Conservation (phyloP, 805 yeast genomes). For the Cyberlindnera euphorbiae region DNA sequence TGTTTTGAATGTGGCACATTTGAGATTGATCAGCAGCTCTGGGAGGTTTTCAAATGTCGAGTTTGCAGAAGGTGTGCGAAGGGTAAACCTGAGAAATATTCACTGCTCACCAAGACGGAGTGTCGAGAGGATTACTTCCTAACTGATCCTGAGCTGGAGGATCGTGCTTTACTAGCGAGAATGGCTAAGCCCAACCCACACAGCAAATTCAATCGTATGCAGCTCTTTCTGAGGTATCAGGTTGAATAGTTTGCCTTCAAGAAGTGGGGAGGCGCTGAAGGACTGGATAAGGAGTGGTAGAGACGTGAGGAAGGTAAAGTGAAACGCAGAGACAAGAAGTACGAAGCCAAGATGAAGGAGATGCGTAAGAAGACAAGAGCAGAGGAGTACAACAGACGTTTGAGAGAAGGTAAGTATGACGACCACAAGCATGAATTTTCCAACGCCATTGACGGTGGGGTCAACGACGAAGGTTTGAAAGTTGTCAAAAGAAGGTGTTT, state of each 20-base stretch:
- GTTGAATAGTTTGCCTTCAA: conserved; percentile 90
- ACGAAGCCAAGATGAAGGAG: conserved; percentile 70
- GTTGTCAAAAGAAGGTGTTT: conserved; percentile 58
- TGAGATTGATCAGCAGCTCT: conserved; percentile 73
- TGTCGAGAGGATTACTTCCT: conserved; percentile 87
- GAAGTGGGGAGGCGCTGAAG: conserved; percentile 92
- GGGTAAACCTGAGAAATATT: conserved; percentile 77
- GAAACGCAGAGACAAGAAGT: conserved; percentile 71
- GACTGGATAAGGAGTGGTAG: conserved; percentile 89
- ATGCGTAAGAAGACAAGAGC: conserved; percentile 93
- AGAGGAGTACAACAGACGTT: conserved; percentile 72
- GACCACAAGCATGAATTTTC: conserved; percentile 77
- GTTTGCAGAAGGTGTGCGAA: conserved; percentile 80
- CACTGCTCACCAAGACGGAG: conserved; percentile 91
- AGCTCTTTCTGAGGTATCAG: conserved; percentile 81
- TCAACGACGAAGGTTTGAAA: conserved; percentile 35
- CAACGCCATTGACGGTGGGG: conserved; percentile 44
- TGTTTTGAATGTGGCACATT: conserved; percentile 80
- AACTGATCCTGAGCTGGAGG: conserved; percentile 90
- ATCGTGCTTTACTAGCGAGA: conserved; percentile 59
- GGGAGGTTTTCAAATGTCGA: conserved; percentile 60
- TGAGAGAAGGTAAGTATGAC: conserved; percentile 54
- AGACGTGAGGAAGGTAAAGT: conserved; percentile 69
- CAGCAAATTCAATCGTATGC: conserved; percentile 86
- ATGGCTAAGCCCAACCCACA: conserved; percentile 94